These are phyloP conservation scores for Syzygium syzygioides DNA, from an alignment of 441 rosid genomes.

Conservation along the genomic window DNA sequence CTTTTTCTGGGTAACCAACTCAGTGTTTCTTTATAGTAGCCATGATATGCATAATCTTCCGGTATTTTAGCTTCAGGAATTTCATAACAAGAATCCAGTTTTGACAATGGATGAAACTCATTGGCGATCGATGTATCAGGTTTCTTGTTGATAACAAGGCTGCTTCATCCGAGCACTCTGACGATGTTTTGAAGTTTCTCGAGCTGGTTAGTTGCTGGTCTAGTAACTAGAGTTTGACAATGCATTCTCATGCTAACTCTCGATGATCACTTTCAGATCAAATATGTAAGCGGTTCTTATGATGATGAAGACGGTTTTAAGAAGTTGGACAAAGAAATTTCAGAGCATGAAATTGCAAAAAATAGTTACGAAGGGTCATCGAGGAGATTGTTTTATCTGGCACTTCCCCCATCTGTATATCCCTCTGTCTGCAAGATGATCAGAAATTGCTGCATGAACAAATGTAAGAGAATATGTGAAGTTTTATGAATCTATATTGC, in stretches of 20 bases:
- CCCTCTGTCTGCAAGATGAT: slow-evolving; percentile 95
- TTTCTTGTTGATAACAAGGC: slow-evolving; percentile 55
- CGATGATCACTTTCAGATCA: slow-evolving; percentile 43
- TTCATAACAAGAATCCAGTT: not conserved
- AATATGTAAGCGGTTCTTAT: slow-evolving; percentile 94
- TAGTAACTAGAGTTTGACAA: not conserved
- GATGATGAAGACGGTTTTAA: slow-evolving; percentile 78
- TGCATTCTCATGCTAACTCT: not conserved
- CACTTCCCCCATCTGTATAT: slow-evolving; percentile 98
- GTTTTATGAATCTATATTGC: not conserved
- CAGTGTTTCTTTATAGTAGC: not conserved
- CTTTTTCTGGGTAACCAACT: not conserved
- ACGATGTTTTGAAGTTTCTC: slow-evolving; percentile 59
- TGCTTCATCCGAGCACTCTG: slow-evolving; percentile 33
- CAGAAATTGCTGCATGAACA: slow-evolving; percentile 71
- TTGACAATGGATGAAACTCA: not conserved
- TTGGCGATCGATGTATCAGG: slow-evolving; percentile 28
- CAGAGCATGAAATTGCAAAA: slow-evolving; percentile 64
- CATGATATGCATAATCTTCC: not conserved
- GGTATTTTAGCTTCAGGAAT: not conserved
- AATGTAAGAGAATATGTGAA: slow-evolving; percentile 42
- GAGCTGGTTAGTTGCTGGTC: slow-evolving; percentile 57
- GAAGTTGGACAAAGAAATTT: slow-evolving; percentile 68
- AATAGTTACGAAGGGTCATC: slow-evolving; percentile 67
- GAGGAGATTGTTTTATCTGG: slow-evolving; percentile 88